Conservation (phyloP, 257 asterid genomes). For the Primulina huaijiensis region DNA sequence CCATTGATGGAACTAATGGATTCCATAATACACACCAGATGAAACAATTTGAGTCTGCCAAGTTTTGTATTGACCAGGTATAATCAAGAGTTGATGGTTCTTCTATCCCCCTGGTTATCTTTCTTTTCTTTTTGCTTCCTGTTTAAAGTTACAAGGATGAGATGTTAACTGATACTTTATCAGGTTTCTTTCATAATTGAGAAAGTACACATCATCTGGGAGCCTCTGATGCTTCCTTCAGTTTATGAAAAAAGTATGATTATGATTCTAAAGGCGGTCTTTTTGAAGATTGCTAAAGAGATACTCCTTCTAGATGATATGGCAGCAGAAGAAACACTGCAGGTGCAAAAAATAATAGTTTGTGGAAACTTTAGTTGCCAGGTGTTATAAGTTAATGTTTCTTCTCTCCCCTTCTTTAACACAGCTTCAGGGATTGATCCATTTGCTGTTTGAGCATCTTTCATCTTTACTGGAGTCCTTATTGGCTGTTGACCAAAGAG, state of each 20-base stretch:
- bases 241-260: conserved; percentile 69
- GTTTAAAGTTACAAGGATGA: conserved; percentile 16
- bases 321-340: conserved; percentile 98
- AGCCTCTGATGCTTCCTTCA: conserved; percentile 72
- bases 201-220: conserved; percentile 96
- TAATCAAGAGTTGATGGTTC: conserved; percentile 16
- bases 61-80: conserved; percentile 89
- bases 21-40: conserved; percentile 84
- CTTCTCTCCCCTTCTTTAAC: conserved; percentile 17
- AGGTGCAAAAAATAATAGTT: conserved; percentile 39
- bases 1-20: conserved; percentile 90
- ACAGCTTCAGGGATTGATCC: conserved; percentile 82
- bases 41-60: conserved; percentile 86
- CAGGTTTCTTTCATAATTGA: conserved; percentile 95
- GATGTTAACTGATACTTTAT: conserved; percentile 22
- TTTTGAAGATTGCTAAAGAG: conserved; percentile 68
- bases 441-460: conserved; percentile 68
- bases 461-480: neutral
- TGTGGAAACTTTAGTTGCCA: neutral
- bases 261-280: conserved; percentile 65
- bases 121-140: conserved; percentile 21
- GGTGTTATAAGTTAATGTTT: conserved; percentile 6
- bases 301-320: conserved; percentile 85
- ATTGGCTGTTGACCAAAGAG: neutral
- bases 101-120: conserved; percentile 7